Evolutionary conservation across 345 rosid genomes (phyloP), one percentile per base, ranked within the genome.

Genomic region (Viola odorata): DNA sequence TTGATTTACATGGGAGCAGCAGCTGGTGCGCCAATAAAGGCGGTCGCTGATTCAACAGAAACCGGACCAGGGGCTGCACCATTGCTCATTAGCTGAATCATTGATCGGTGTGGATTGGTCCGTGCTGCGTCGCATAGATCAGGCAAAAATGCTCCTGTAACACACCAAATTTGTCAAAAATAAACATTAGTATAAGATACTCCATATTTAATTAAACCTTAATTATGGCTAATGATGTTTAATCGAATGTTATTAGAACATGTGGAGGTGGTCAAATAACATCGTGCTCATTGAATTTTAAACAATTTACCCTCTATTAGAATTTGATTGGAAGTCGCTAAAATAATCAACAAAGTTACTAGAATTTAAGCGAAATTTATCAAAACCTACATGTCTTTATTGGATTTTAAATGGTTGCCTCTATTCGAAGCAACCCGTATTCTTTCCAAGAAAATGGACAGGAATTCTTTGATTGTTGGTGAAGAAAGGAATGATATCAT

Each of bases 101-200:
- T 86, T 4, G 84, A 78, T 1, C 99, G 85, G 75, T 78, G 88
- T 1, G 95, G 96, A 65, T 85, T 82, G 66, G 52, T 58, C 11
- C 88, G 76, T 9, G 81, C 89, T 37, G 79, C 82, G 12, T 76
- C 64, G 17, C 99, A 94, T 0, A 94, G 78, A 51, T 88, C 91
- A 5, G 97, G 97, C 78, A 94, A 78, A 76, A 78, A 91, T 41
- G 86, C 96, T 48, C 99, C 99, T 94, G 83, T 23, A 23, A 23
- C 32, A 2, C 32, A 23, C 80, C 47, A 44, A 44, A 68, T 42
- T 15, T 36, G 23, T 41, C 17, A 37, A 45, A 32, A 45, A 5
- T 52, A 40, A 45, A 48, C 45, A 36, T 47, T 52, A 50, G 50
- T 12, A 72, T 12, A 67, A 38, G 53, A 58, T 44, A 37, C 8